phyloP scores from a whole-genome alignment of 495 filamentous ascomycete species.

The Trichoderma erinaceum region DNA sequence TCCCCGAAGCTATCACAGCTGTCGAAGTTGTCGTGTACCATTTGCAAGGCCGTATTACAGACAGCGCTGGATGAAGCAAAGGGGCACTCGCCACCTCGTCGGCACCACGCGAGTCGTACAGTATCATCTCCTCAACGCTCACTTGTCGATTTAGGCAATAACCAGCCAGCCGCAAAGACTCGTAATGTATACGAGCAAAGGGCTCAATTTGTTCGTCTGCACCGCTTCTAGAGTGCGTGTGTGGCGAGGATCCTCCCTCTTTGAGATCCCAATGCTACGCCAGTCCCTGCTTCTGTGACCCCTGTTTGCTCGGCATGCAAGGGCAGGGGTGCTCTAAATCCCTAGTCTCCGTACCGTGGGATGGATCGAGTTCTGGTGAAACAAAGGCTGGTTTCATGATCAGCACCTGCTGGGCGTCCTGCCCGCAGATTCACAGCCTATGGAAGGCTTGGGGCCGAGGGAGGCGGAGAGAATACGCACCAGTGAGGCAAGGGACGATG shows the following conservation, averaged over 20 bases:
- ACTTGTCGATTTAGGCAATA: background rate
- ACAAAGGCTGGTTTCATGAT: constrained; percentile 9
- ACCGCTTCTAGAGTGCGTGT: background rate
- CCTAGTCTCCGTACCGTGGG: constrained; percentile 2
- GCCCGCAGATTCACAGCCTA: background rate
- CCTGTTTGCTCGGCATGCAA: background rate
- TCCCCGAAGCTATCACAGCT: background rate
- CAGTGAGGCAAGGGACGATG: too few species aligned
- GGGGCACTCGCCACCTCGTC: background rate
- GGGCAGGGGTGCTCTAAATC: background rate
- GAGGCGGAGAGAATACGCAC: too few species aligned
- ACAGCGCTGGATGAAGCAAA: background rate
- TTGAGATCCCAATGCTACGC: constrained; percentile 5
- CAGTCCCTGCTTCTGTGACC: background rate
- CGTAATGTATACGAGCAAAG: background rate
- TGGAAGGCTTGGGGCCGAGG: background rate
- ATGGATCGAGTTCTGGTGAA: constrained; percentile 10
- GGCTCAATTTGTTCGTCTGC: too few species aligned
- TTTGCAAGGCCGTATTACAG: background rate
- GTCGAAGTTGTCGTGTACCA: background rate
- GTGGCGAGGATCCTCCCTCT: background rate
- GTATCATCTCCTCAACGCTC: background rate
- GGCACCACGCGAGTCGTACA: background rate
- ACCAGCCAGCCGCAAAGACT: background rate
- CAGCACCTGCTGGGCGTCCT: background rate